These are phyloP conservation scores for Lentinula sp. DNA, from an alignment of 768 basidiomycete genomes.

Conservation along the genomic window DNA sequence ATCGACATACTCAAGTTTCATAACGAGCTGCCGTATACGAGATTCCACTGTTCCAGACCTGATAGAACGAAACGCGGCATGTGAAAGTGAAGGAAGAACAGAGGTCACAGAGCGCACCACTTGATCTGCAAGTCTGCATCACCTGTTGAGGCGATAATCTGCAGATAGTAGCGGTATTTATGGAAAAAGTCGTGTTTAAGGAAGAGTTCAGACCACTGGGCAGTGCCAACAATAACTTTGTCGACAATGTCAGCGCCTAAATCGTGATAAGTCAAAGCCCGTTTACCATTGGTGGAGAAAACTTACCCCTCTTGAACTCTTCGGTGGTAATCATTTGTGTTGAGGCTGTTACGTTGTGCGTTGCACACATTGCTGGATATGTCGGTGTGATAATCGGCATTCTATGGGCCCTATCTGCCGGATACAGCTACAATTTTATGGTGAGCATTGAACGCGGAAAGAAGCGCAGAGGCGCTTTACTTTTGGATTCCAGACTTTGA, in stretches of 20 bases:
- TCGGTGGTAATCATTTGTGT: constrained; percentile 95
- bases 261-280: neutral
- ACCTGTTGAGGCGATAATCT: constrained; percentile 89
- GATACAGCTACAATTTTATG: constrained; percentile 61
- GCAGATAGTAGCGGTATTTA: constrained; percentile 93
- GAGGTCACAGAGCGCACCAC: constrained; percentile 54
- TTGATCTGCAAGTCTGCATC: constrained; percentile 83
- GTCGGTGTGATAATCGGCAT: constrained; percentile 99
- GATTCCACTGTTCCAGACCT: constrained; percentile 95
- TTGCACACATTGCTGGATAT: constrained; percentile 98
- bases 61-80: constrained; percentile 30
- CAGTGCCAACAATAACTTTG: constrained; percentile 78
- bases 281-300: neutral
- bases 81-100: constrained; percentile 2
- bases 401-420: constrained; percentile 86
- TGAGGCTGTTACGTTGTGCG: constrained; percentile 94
- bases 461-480: constrained; percentile 28
- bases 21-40: constrained; percentile 89
- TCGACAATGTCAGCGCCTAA: constrained; percentile 90
- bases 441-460: constrained; percentile 2
- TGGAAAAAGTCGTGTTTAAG: constrained; percentile 95
- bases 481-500: constrained; percentile 98
- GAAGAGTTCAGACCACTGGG: constrained; percentile 92
- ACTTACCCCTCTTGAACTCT: constrained; percentile 85
- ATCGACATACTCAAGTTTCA: constrained; percentile 96